Percentiles rank a stretch among this genome's conserved stretches.
Evolutionary conservation across 768 basidiomycete species (phyloP).

Genomic region (Tremella fuciformis): DNA sequence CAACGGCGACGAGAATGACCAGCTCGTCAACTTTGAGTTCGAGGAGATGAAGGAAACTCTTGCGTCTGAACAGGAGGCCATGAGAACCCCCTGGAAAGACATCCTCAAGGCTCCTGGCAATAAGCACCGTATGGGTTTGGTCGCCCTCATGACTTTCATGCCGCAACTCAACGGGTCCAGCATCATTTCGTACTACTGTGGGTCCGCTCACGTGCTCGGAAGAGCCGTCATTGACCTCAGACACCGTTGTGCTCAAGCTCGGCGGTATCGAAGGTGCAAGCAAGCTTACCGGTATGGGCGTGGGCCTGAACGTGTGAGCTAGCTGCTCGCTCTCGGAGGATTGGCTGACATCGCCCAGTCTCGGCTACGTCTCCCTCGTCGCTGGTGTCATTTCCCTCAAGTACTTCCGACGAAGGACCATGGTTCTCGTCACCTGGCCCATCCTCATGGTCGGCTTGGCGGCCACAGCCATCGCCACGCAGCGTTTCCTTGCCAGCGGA

Average conservation of each 20-base stretch:
- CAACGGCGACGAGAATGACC: conserved; percentile 9
- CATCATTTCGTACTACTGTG: conserved; percentile 8
- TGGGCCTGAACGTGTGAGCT: conserved; percentile 58
- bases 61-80: conserved; percentile 3
- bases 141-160: background rate
- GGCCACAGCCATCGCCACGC: conserved; percentile 5
- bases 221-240: background rate
- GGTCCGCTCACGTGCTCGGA: background rate
- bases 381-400: conserved; percentile 9
- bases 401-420: conserved; percentile 12
- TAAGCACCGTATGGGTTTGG: conserved; percentile 55
- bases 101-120: conserved; percentile 68
- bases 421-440: conserved; percentile 15
- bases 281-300: conserved; percentile 73
- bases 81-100: conserved; percentile 40
- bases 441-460: conserved; percentile 10
- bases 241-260: conserved; percentile 52
- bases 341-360: too few relatives aligned
- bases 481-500: conserved; percentile 1
- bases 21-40: conserved; percentile 3
- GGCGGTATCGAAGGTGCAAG: conserved; percentile 50
- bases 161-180: background rate
- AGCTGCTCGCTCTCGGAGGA: too few relatives aligned
- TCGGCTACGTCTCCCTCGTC: conserved; percentile 2
- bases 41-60: conserved; percentile 2